Evolutionary conservation across 2,329 filamentous ascomycete genomes (phyloP).

Genomic region (Alternaria longipes): DNA sequence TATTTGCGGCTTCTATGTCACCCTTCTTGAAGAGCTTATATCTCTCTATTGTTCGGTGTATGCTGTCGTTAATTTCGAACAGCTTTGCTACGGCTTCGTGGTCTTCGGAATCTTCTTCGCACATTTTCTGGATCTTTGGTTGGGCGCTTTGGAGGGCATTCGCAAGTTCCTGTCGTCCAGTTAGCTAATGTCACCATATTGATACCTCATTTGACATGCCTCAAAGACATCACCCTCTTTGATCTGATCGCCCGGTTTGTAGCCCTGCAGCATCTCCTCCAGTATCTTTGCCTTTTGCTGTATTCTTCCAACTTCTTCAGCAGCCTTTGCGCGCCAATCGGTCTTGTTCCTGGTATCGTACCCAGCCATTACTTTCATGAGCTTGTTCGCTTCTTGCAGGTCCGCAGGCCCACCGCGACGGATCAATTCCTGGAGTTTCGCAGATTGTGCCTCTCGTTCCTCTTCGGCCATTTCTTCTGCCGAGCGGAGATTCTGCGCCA

Average conservation of each 20-base stretch:
- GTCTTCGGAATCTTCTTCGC: constrained; percentile 97
- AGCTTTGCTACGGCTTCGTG: constrained; percentile 94
- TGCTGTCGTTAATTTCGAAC: constrained; percentile 97
- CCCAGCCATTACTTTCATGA: constrained; percentile 99
- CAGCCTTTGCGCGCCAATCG: constrained; percentile 96
- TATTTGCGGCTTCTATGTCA: constrained; percentile 82
- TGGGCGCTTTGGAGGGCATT: constrained; percentile 90
- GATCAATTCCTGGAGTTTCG: constrained; percentile 97
- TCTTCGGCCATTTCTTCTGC: constrained; percentile 99
- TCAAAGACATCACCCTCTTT: constrained; percentile 74
- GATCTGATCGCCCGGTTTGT: constrained; percentile 82
- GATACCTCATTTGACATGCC: constrained; percentile 54
- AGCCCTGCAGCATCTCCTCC: constrained; percentile 89
- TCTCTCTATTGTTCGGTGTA: constrained; percentile 93
- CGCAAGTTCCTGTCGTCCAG: constrained; percentile 75
- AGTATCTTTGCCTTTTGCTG: constrained; percentile 93
- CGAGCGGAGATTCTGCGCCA: constrained; percentile 83
- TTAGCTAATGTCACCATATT: constrained; percentile 25
- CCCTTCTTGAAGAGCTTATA: constrained; percentile 98
- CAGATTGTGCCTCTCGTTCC: constrained; percentile 91
- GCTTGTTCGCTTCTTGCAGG: constrained; percentile 92
- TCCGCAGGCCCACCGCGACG: constrained; percentile 90
- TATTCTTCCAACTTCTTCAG: constrained; percentile 92
- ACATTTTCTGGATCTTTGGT: constrained; percentile 99
- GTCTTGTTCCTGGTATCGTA: constrained; percentile 96